Percentiles rank a stretch among this genome's conserved stretches.
Conservation (phyloP, 768 basidiomycete genomes). For the Fomitopsis serialis region DNA sequence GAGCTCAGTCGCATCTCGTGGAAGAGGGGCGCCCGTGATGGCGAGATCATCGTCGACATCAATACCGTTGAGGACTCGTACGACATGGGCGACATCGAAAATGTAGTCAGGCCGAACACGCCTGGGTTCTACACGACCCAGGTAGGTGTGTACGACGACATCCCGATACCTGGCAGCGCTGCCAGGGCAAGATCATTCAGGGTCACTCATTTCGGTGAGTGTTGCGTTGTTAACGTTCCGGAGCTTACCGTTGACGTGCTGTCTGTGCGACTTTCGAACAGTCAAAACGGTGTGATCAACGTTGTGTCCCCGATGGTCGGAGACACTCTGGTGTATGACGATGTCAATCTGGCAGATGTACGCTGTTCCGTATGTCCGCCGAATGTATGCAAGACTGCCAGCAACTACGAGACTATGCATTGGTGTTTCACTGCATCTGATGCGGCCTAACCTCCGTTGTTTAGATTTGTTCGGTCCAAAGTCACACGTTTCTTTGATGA, state of each 20-base stretch:
- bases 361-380: no score
- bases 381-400: no score
- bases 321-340: no score
- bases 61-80: conserved; percentile 5
- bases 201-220: neutral
- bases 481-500: no score
- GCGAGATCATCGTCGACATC: conserved; percentile 16
- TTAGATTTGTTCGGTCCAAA: no score
- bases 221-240: neutral
- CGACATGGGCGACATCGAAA: conserved; percentile 1
- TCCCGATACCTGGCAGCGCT: neutral
- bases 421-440: no score
- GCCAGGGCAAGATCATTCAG: neutral
- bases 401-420: no score
- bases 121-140: conserved; percentile 8
- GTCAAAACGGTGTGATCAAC: neutral
- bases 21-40: conserved; percentile 8
- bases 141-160: conserved; percentile 8
- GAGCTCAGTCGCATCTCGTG: conserved; percentile 37
- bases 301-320: no score
- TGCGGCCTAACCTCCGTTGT: no score
- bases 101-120: neutral
- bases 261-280: neutral
- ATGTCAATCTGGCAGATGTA: no score
- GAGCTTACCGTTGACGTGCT: neutral